Conservation (phyloP, 495 filamentous ascomycete genomes). For the Aspergillus cristatus region DNA sequence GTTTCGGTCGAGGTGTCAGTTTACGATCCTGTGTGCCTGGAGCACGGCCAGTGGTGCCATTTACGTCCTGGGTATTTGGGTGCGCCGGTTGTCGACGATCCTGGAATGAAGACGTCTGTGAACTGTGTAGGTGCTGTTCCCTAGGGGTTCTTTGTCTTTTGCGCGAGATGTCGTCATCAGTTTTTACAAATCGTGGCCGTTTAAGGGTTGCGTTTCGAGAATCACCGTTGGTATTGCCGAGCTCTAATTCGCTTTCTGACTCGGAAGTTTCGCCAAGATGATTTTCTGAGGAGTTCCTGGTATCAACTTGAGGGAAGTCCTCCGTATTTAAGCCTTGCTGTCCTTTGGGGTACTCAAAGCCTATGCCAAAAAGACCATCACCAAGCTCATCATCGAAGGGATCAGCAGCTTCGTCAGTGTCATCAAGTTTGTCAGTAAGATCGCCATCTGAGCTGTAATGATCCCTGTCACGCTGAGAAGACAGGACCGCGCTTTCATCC, state of each 20-base stretch:
- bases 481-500: constrained; percentile 41
- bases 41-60: too few relatives aligned
- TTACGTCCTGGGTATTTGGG: too few relatives aligned
- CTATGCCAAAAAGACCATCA: constrained; percentile 4
- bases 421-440: constrained; percentile 11
- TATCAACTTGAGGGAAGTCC: constrained; percentile 4
- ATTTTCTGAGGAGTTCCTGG: neutral
- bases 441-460: constrained; percentile 49
- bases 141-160: constrained; percentile 25
- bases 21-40: too few relatives aligned
- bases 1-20: constrained; percentile 11
- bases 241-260: too few relatives aligned
- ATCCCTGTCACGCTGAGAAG: constrained; percentile 36
- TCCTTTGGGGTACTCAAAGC: neutral
- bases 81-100: too few relatives aligned
- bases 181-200: constrained; percentile 2
- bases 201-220: constrained; percentile 9
- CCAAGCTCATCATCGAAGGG: constrained; percentile 2
- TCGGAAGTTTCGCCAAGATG: too few relatives aligned
- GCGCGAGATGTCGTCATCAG: neutral
- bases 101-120: too few relatives aligned
- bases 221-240: too few relatives aligned
- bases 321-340: too few relatives aligned
- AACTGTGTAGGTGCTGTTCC: constrained; percentile 2
- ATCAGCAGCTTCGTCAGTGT: constrained; percentile 9